phyloP scores from a whole-genome alignment of 2,329 filamentous ascomycete species.

The Sporothrix brasiliensis region DNA sequence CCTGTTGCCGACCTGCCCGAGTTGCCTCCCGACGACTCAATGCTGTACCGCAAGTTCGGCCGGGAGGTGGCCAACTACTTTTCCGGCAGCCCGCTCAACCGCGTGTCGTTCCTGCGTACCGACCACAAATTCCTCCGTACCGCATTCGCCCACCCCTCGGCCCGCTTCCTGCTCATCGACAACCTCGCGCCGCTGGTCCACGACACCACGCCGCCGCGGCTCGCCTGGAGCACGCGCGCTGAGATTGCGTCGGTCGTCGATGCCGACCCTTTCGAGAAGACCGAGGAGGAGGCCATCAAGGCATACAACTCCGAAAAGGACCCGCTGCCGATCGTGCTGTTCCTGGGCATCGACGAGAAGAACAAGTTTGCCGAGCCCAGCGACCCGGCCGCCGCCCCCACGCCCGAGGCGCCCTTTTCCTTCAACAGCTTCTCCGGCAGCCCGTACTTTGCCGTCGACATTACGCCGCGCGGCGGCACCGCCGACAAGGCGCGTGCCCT shows the following conservation, averaged over 20 bases:
- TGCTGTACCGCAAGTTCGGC: slow-evolving; percentile 77
- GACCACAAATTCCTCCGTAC: slow-evolving; percentile 70
- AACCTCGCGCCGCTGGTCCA: slow-evolving; percentile 73
- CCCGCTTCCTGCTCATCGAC: slow-evolving; percentile 77
- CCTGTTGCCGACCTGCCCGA: slow-evolving; percentile 45
- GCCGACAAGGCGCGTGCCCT: slow-evolving; percentile 61
- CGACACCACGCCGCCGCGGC: slow-evolving; percentile 45
- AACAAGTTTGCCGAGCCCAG: slow-evolving; percentile 36
- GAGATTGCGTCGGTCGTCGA: slow-evolving; percentile 74
- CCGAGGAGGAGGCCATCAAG: slow-evolving; percentile 73
- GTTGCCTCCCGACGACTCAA: slow-evolving; percentile 58
- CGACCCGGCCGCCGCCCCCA: slow-evolving; percentile 38
- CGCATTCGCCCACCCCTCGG: slow-evolving; percentile 66
- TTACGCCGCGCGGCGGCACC: slow-evolving; percentile 69
- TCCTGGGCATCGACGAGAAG: slow-evolving; percentile 78
- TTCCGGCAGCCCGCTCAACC: slow-evolving; percentile 74
- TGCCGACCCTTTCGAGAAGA: slow-evolving; percentile 67
- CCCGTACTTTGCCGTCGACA: slow-evolving; percentile 88
- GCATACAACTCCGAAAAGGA: slow-evolving; percentile 69
- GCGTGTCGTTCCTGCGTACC: slow-evolving; percentile 74
- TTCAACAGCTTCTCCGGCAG: slow-evolving; percentile 74
- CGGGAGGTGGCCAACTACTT: slow-evolving; percentile 84
- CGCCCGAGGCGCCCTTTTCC: slow-evolving; percentile 50
- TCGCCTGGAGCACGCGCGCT: slow-evolving; percentile 69
- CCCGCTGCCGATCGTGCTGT: slow-evolving; percentile 72